Percentiles rank a stretch among this genome's conserved stretches.
These are phyloP conservation scores for Leptomonas seymouri DNA, from an alignment of 208 protist species.

Conservation along the genomic window DNA sequence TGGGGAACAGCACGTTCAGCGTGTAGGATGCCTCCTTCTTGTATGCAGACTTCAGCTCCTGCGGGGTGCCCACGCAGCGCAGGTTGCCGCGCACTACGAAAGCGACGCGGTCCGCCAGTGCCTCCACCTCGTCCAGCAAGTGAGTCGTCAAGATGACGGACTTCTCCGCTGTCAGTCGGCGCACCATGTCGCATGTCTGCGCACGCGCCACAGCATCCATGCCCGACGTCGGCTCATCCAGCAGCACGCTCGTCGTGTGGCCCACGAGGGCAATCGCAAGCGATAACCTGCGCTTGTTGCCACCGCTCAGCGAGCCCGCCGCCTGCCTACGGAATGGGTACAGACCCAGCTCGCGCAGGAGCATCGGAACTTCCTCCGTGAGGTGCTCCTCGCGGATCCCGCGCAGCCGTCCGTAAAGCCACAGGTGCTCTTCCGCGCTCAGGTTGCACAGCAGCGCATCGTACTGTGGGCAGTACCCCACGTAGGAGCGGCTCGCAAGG, in stretches of 20 bases:
- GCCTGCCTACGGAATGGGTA: conserved; percentile 42
- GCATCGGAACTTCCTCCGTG: conserved; percentile 41
- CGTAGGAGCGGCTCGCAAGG: conserved; percentile 41
- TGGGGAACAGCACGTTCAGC: conserved; percentile 53
- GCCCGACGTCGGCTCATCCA: conserved; percentile 91
- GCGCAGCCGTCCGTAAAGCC: conserved; percentile 85
- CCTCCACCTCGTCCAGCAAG: conserved; percentile 90
- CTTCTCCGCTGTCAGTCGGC: conserved; percentile 50
- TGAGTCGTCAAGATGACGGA: conserved; percentile 89
- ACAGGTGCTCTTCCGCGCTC: conserved; percentile 91
- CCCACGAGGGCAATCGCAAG: conserved; percentile 90
- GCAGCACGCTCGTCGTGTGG: conserved; percentile 72
- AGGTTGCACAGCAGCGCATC: conserved; percentile 93
- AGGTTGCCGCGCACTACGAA: conserved; percentile 92
- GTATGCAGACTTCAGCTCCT: conserved; percentile 67
- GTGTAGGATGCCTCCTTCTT: conserved; percentile 52
- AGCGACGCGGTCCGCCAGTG: conserved; percentile 73
- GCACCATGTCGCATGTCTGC: conserved; percentile 83
- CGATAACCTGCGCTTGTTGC: conserved; percentile 90
- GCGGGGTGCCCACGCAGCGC: conserved; percentile 80
- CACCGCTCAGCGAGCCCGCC: conserved; percentile 67
- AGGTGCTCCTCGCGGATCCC: conserved; percentile 55
- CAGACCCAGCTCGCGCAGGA: conserved; percentile 61
- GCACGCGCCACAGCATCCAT: conserved; percentile 86
- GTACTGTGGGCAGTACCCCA: conserved; percentile 97